Evolutionary conservation across 108 stramenopile species (phyloP).

Genomic region (Epithemia pelagica): DNA sequence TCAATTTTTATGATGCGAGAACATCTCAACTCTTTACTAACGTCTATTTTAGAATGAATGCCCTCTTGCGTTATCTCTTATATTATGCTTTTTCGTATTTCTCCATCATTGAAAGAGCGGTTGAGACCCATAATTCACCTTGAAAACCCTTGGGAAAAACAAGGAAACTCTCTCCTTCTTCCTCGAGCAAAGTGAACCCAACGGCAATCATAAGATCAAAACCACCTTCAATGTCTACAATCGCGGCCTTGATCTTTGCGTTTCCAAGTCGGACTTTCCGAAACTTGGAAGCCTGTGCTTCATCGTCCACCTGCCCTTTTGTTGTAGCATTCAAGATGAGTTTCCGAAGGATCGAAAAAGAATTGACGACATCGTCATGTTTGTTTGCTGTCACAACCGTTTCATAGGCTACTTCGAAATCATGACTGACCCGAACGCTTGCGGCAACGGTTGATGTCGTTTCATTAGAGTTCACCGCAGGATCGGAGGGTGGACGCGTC

Average conservation of each 20-base stretch:
- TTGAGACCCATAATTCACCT: conserved; percentile 41
- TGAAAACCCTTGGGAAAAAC: conserved; percentile 49
- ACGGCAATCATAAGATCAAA: conserved; percentile 61
- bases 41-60: conserved; percentile 1
- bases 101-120: conserved; percentile 48
- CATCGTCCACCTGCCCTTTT: conserved; percentile 55
- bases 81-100: conserved; percentile 31
- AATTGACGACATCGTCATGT: conserved; percentile 19
- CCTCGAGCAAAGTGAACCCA: conserved; percentile 61
- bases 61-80: background rate
- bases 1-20: too few species aligned
- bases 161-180: conserved; percentile 57
- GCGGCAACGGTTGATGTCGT: conserved; percentile 4
- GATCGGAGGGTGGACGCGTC: conserved; percentile 37
- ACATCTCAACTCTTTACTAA: too few species aligned
- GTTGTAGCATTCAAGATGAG: conserved; percentile 73
- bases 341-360: conserved; percentile 47
- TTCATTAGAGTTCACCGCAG: background rate
- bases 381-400: conserved; percentile 35
- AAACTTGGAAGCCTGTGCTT: conserved; percentile 53
- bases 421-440: conserved; percentile 29
- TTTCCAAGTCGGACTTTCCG: conserved; percentile 66
- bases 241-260: conserved; percentile 68
- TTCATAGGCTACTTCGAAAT: conserved; percentile 80
- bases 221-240: conserved; percentile 60